Base-by-base conservation (phyloP, 192 early-diverging fungal genomes). In the Coemansia sp. region DNA sequence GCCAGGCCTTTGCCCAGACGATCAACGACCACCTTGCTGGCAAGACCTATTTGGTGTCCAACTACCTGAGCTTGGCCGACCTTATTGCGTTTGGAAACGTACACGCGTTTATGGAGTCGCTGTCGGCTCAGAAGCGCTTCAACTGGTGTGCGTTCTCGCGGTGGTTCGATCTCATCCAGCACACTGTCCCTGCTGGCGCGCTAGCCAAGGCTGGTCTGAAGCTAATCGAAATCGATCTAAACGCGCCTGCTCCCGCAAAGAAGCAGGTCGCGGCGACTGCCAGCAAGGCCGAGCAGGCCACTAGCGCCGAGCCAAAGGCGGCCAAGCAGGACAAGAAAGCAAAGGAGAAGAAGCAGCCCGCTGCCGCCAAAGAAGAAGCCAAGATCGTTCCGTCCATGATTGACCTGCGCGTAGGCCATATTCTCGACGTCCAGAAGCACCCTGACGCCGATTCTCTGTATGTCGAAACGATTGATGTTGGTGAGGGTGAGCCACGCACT, bases 391-490 rank as follows among this genome's bases (percentile, higher is more conserved):
- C 88, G 9, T 91, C 93, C 43, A 89, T 93, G 73, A 84, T 99
- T 35, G 94, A 99, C 79, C 89, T 99, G 64, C 90, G 93, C 33
- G 95, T 99, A 39, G 97, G 96, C 35, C 88, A 88, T 63, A 94
- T 99, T 52, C 53, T 92, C 62, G 77, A 83, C 20, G 91, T 89
- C 28, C 79, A 90, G 75, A 90, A 91, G 75, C 97, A 99, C 76
- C 92, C 93, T n/a, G 92, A 94, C 68, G 97, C 97, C 4, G 97
- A 99, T 75, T 82, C 94, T 7, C 84, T 99, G 14, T 99, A 99
- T 69, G 94, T 99, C 20, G 97, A 99, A 81, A 82, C 91, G 65
- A 94, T 99, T 68, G 95, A 98, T 69, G 72, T 89, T 33, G 95
- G 95, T 60, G 95, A 97, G 71, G 88, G 76, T 12, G 82, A 87